phyloP scores from a whole-genome alignment of 192 early-diverging fungal species.

The Coemansia sp. region DNA sequence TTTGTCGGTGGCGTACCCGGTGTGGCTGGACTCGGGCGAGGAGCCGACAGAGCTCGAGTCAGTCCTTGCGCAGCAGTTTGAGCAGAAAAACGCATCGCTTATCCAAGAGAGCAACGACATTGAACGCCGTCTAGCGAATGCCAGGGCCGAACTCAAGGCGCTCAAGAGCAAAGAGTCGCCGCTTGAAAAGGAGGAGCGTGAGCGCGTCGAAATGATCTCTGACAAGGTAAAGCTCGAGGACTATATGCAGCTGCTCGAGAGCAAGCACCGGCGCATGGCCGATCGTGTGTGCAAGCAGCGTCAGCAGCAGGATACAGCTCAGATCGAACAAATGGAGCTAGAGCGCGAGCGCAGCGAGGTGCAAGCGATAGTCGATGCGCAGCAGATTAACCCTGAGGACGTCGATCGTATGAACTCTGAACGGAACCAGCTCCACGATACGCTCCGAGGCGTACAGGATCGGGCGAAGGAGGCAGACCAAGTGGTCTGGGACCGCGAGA shows the following conservation, averaged over 20 bases:
- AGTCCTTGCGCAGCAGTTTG: conserved; percentile 62
- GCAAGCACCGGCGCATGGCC: conserved; percentile 57
- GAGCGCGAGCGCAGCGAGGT: conserved; percentile 59
- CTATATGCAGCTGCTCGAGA: conserved; percentile 52
- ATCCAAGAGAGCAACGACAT: conserved; percentile 56
- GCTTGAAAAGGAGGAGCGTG: conserved; percentile 57
- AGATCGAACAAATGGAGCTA: conserved; percentile 51
- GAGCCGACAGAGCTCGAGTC: conserved; percentile 63
- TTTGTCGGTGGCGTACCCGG: conserved; percentile 61
- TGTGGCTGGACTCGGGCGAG: conserved; percentile 67
- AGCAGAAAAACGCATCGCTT: conserved; percentile 62
- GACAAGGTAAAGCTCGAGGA: conserved; percentile 66
- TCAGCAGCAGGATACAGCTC: conserved; percentile 48
- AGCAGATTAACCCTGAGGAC: conserved; percentile 76
- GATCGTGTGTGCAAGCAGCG: conserved; percentile 37
- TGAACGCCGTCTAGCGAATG: conserved; percentile 57
- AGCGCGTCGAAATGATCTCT: conserved; percentile 53
- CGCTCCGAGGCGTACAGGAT: conserved; percentile 53
- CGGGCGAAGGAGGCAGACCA: conserved; percentile 63
- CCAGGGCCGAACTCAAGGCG: conserved; percentile 50
- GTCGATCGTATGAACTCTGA: conserved; percentile 81
- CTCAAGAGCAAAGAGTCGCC: conserved; percentile 56
- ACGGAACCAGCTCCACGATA: conserved; percentile 64
- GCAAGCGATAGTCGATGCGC: conserved; percentile 66
- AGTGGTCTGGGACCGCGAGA: conserved; percentile 66